Evolutionary conservation across 352 stramenopile genomes (phyloP).

Genomic region (Peronospora farinosa): DNA sequence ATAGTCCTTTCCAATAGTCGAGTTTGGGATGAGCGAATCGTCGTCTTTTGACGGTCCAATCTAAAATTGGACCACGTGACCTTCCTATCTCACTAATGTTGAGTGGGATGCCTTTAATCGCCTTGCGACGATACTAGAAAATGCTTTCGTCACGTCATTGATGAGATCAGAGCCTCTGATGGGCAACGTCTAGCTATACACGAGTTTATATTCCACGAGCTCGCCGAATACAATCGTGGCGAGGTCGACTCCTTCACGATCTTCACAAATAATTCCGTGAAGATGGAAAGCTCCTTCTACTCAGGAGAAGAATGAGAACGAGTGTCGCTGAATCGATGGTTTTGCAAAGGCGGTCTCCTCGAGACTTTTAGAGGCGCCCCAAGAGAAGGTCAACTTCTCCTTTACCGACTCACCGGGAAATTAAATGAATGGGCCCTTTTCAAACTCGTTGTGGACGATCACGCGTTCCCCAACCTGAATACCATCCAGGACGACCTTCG

Average conservation of each 20-base stretch:
- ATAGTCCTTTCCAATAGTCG: too few relatives aligned
- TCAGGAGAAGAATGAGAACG: neutral
- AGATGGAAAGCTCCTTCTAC: neutral
- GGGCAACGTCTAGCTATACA: neutral
- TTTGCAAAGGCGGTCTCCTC: neutral
- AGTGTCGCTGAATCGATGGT: neutral
- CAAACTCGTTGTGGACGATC: neutral
- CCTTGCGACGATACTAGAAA: too few relatives aligned
- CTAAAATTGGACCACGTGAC: too few relatives aligned
- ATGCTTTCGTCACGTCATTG: too few relatives aligned
- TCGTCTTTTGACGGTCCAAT: too few relatives aligned
- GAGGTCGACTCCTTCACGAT: neutral
- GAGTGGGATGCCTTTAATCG: too few relatives aligned
- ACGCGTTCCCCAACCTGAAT: neutral
- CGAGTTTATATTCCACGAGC: neutral
- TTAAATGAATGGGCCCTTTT: neutral
- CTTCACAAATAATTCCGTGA: neutral
- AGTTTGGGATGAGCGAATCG: too few relatives aligned
- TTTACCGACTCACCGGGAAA: neutral
- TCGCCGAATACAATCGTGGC: neutral
- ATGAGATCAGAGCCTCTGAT: neutral
- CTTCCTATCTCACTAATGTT: too few relatives aligned
- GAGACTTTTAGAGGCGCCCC: neutral
- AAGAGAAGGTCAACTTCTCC: neutral
- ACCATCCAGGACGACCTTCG: neutral